These are phyloP conservation scores for Ceratocystiopsis minuta DNA, from an alignment of 2,329 filamentous ascomycete genomes.

Conservation along the genomic window DNA sequence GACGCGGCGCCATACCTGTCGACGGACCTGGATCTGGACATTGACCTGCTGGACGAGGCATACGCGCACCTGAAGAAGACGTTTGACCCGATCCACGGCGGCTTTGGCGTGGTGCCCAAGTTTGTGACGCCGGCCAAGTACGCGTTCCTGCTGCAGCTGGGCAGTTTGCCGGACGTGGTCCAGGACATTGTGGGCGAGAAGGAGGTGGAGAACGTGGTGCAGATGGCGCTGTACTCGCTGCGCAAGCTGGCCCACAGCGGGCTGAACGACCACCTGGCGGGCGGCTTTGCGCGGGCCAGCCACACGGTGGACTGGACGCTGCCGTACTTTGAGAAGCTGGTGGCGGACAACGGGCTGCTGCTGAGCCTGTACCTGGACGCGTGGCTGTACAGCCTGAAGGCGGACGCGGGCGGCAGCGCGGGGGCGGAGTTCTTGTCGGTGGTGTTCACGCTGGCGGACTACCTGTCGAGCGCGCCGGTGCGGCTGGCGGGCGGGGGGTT, in stretches of 20 bases:
- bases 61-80: constrained; percentile 62
- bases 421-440: constrained; percentile 58
- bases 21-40: constrained; percentile 52
- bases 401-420: constrained; percentile 9
- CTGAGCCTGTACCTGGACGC: constrained; percentile 73
- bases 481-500: constrained; percentile 55
- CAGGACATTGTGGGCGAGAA: constrained; percentile 79
- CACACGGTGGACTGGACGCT: constrained; percentile 84
- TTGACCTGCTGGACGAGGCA: constrained; percentile 83
- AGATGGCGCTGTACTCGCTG: constrained; percentile 69
- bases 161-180: constrained; percentile 52
- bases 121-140: constrained; percentile 80
- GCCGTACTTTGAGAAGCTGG: constrained; percentile 94
- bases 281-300: constrained; percentile 55
- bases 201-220: constrained; percentile 54
- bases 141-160: constrained; percentile 60
- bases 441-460: constrained; percentile 70
- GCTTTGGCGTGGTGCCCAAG: constrained; percentile 70
- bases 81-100: constrained; percentile 64
- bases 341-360: constrained; percentile 80
- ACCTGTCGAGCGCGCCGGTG: constrained; percentile 57
- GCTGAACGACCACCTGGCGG: constrained; percentile 36
- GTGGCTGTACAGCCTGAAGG: constrained; percentile 39
- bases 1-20: constrained; percentile 13
- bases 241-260: constrained; percentile 47